phyloP scores from a whole-genome alignment of 805 yeast genomes.

The Candida andamanensis region DNA sequence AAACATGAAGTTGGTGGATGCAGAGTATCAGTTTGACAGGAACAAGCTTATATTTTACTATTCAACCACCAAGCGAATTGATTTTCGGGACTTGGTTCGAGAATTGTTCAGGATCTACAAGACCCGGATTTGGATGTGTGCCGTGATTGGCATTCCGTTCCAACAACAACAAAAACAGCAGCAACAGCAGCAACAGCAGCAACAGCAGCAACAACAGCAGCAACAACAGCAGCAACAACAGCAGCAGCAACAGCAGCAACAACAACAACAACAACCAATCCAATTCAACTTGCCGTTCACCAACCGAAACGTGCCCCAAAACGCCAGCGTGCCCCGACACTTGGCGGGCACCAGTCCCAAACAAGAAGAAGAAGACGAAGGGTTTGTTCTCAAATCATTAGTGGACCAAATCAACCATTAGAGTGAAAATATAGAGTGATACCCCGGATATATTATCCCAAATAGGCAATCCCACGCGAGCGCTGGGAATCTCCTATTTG shows the following conservation, averaged over 20 bases:
- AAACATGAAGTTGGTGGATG: conserved; percentile 59
- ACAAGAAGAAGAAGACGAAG: conserved; percentile 9
- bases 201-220: conserved; percentile 2
- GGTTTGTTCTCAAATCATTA: conserved; percentile 34
- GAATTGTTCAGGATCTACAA: conserved; percentile 42
- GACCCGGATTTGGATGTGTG: conserved; percentile 67
- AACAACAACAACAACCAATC: background rate
- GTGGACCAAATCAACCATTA: conserved; percentile 38
- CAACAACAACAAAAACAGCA: conserved; percentile 1
- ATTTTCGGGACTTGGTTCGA: conserved; percentile 41
- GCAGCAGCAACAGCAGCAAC: background rate
- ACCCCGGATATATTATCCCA: no score
- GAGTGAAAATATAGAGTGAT: no score
- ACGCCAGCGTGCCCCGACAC: conserved; percentile 4
- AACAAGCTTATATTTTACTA: conserved; percentile 73
- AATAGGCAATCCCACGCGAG: no score
- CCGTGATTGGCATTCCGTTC: conserved; percentile 45
- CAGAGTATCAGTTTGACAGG: conserved; percentile 79
- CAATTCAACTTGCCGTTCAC: no score
- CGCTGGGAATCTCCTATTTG: no score
- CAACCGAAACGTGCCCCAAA: background rate
- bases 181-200: background rate
- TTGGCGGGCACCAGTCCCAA: background rate
- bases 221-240: background rate
- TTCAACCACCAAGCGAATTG: conserved; percentile 55